Conservation (phyloP, 257 asterid species). For the Buddleja alternifolia region DNA sequence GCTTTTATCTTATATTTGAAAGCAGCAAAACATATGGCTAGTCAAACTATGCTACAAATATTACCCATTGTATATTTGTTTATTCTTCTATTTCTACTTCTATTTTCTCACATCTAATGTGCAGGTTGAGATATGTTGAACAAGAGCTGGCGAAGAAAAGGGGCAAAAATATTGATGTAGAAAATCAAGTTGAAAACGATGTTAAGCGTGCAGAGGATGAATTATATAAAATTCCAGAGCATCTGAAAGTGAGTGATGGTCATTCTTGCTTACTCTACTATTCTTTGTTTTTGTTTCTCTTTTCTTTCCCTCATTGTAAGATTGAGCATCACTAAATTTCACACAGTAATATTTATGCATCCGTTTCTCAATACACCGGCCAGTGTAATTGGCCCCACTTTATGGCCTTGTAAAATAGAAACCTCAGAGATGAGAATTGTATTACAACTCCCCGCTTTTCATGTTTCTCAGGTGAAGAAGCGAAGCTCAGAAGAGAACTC, state of each 20-base stretch:
- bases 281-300: slow-evolving; percentile 1
- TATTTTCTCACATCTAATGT: slow-evolving; percentile 19
- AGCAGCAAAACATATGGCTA: background rate
- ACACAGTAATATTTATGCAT: slow-evolving; percentile 3
- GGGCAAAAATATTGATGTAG: slow-evolving; percentile 66
- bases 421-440: slow-evolving; percentile 9
- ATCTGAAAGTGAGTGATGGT: slow-evolving; percentile 70
- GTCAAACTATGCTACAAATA: slow-evolving; percentile 6
- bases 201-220: slow-evolving; percentile 87
- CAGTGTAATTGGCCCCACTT: slow-evolving; percentile 14
- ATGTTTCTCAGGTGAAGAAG: slow-evolving; percentile 70
- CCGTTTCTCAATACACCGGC: slow-evolving; percentile 13
- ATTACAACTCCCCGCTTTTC: slow-evolving; percentile 1
- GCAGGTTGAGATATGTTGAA: slow-evolving; percentile 87
- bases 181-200: slow-evolving; percentile 65
- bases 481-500: slow-evolving; percentile 92
- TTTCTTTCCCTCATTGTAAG: background rate
- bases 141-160: slow-evolving; percentile 91
- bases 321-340: slow-evolving; percentile 8
- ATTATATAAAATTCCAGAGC: slow-evolving; percentile 88
- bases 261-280: slow-evolving; percentile 10
- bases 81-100: background rate
- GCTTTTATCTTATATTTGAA: slow-evolving; percentile 2
- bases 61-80: background rate
- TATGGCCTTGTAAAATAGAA: slow-evolving; percentile 20